Evolutionary conservation across 2,329 filamentous ascomycete species (phyloP).

Genomic region (Cryphonectria radicalis): DNA sequence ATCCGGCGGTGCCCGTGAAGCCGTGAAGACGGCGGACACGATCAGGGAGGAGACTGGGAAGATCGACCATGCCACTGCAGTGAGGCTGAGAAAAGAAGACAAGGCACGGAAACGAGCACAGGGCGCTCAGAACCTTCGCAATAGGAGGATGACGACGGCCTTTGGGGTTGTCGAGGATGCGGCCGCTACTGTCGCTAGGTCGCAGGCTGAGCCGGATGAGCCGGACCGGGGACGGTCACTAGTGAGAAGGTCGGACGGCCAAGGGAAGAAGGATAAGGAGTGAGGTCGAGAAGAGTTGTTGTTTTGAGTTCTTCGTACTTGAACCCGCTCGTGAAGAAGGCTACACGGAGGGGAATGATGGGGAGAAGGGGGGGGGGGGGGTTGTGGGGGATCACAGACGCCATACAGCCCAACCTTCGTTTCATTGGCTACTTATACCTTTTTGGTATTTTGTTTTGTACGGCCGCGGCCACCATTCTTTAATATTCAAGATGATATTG

Average conservation of each 20-base stretch:
- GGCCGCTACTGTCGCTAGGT: background rate
- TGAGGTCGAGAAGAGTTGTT: background rate
- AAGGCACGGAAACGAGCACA: conserved; percentile 36
- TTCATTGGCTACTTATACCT: background rate
- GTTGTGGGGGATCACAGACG: background rate
- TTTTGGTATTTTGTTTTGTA: background rate
- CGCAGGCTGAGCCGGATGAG: background rate
- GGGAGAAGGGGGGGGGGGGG: background rate
- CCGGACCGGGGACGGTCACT: background rate
- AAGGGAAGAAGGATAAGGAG: background rate
- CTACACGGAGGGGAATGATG: background rate
- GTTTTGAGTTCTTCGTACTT: background rate
- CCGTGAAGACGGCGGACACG: background rate
- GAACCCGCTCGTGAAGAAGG: background rate
- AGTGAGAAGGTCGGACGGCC: background rate
- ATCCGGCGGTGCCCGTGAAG: background rate
- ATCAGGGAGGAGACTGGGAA: conserved; percentile 31
- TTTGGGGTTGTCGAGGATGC: conserved; percentile 4
- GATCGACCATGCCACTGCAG: conserved; percentile 36
- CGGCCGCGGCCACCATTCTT: background rate
- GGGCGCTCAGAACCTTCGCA: conserved; percentile 8
- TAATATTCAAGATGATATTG: background rate
- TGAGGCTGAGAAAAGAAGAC: conserved; percentile 39
- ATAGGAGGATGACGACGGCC: conserved; percentile 19
- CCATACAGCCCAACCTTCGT: background rate